Evolutionary conservation across 2,329 filamentous ascomycete genomes (phyloP).

Genomic region (Cercospora berteroae): DNA sequence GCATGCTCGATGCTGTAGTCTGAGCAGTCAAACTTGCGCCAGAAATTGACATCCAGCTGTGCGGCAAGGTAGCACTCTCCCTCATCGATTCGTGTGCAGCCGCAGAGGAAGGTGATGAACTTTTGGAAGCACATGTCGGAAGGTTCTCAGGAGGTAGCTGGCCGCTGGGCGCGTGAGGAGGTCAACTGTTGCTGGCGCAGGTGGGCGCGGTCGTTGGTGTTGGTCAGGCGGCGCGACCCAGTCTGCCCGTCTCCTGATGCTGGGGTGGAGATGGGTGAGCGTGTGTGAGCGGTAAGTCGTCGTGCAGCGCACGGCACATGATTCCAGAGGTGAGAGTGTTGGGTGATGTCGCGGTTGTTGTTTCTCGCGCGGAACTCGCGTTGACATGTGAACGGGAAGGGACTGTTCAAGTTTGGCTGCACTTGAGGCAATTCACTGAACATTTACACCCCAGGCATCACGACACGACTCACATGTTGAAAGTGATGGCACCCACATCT

Average conservation of each 20-base stretch:
- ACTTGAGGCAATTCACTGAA: not conserved
- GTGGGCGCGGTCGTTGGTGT: not conserved
- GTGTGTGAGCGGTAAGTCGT: not conserved
- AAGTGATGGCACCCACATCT: not conserved
- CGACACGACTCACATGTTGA: not conserved
- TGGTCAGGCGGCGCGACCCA: not conserved
- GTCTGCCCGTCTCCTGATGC: not conserved
- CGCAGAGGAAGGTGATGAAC: constrained; percentile 27
- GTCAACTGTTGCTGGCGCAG: not conserved
- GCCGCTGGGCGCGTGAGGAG: not conserved
- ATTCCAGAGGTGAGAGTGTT: not conserved
- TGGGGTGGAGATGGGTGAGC: not conserved
- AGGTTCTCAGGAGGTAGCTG: not conserved
- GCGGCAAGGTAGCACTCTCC: constrained; percentile 19
- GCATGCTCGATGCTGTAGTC: constrained; percentile 16
- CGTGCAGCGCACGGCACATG: not conserved
- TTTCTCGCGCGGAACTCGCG: not conserved
- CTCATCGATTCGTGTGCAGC: constrained; percentile 24
- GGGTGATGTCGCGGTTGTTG: not conserved
- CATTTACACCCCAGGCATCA: not conserved
- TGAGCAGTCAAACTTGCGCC: constrained; percentile 23
- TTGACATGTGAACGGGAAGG: not conserved
- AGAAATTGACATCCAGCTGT: constrained; percentile 22
- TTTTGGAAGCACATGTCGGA: constrained; percentile 32
- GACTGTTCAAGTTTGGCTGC: not conserved